Percentiles rank a stretch among this genome's conserved stretches.
phyloP scores from a whole-genome alignment of 441 rosid species.

The Bocquillonia castaneifolia region DNA sequence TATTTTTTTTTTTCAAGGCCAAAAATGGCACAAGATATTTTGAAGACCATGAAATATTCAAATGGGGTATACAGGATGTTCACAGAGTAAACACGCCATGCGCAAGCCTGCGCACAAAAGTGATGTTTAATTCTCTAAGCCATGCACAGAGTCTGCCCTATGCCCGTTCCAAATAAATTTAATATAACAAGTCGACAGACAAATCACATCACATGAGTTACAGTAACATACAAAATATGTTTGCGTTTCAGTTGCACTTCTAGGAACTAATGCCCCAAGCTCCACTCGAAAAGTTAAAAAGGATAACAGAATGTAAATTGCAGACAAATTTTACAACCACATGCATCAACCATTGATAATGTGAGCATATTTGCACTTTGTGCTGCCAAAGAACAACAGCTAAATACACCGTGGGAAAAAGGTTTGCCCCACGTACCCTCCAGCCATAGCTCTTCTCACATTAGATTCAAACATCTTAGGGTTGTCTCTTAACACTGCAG shows the following conservation, averaged over 20 bases:
- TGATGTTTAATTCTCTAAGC: not conserved
- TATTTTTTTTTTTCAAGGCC: no score
- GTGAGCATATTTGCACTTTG: slow-evolving; percentile 13
- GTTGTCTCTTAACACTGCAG: slow-evolving; percentile 75
- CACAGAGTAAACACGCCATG: not conserved
- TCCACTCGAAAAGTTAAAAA: slow-evolving; percentile 25
- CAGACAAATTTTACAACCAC: slow-evolving; percentile 30
- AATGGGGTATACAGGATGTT: not conserved
- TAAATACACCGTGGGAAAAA: slow-evolving; percentile 71
- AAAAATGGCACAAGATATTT: no score
- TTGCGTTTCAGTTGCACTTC: slow-evolving; percentile 18
- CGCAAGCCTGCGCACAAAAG: not conserved
- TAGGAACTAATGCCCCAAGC: slow-evolving; percentile 25
- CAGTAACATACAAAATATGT: slow-evolving; percentile 20
- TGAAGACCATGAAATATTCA: not conserved
- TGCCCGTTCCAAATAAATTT: slow-evolving; percentile 7
- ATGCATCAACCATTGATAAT: slow-evolving; percentile 20
- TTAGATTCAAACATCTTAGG: slow-evolving; percentile 70
- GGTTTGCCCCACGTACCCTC: slow-evolving; percentile 75
- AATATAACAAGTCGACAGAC: slow-evolving; percentile 15
- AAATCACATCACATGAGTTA: slow-evolving; percentile 24
- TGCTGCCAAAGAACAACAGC: slow-evolving; percentile 20
- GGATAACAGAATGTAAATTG: slow-evolving; percentile 21
- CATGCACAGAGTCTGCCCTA: slow-evolving; percentile 15
- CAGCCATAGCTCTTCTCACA: slow-evolving; percentile 78